A percentile compares a stretch with the other conserved stretches of the same genome.
phyloP scores from a whole-genome alignment of 352 stramenopile genomes.

The Phytopythium helicoides region DNA sequence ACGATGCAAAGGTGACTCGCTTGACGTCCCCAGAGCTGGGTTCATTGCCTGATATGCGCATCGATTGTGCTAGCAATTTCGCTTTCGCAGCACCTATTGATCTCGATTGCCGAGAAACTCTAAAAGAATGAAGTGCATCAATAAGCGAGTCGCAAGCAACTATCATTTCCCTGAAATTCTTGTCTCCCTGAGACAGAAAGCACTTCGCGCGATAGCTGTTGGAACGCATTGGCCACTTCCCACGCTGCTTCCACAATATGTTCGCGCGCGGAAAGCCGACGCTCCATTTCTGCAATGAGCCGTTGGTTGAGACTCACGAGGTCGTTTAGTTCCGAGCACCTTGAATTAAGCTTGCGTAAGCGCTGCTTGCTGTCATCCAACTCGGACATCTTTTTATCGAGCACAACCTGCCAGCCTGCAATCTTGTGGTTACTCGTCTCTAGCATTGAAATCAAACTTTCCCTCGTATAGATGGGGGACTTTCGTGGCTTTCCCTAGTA shows the following conservation, averaged over 20 bases:
- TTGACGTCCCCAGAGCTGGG: too few species aligned
- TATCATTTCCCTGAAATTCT: conserved; percentile 39
- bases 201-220: conserved; percentile 25
- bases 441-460: conserved; percentile 9
- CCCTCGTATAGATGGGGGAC: conserved; percentile 3
- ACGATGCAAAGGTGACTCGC: not conserved
- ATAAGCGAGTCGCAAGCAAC: conserved; percentile 37
- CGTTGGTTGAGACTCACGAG: conserved; percentile 45
- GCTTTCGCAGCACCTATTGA: too few species aligned
- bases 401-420: conserved; percentile 34
- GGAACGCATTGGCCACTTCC: conserved; percentile 35
- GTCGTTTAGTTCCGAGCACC: conserved; percentile 44
- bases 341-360: conserved; percentile 31
- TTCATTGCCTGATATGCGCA: too few species aligned
- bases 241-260: conserved; percentile 40
- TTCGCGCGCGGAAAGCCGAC: conserved; percentile 26
- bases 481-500: conserved; percentile 7
- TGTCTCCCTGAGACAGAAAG: too few species aligned
- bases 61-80: too few species aligned
- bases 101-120: conserved; percentile 15
- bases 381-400: conserved; percentile 44
- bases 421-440: conserved; percentile 45
- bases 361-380: conserved; percentile 41
- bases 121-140: conserved; percentile 30
- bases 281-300: conserved; percentile 43